Base-by-base conservation (phyloP, 495 filamentous ascomycete genomes). In the Apiosordaria backusii region DNA sequence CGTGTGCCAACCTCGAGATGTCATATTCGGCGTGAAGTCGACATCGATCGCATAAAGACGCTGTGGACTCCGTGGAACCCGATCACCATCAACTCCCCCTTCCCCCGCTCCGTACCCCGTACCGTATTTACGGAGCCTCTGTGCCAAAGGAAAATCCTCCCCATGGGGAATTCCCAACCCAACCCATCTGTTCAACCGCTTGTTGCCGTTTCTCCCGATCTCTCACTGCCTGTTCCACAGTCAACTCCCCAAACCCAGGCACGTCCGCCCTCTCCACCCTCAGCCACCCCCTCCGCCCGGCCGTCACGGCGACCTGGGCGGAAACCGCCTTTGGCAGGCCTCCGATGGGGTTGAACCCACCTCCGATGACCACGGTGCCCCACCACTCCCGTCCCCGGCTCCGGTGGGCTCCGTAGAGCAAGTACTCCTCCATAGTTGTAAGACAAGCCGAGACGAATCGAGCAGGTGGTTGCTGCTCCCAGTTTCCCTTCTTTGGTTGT, bases 241-340 rank as follows among this genome's bases (percentile, higher is more conserved):
- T 64, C 63, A 23, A 60, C 1, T 63, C 69, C 65, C 63, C 25
- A 18, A 75, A 70, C 3, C 22, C 18, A 60, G 50, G 58, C 2
- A 78, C 73, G 61, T 76, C 76, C 21, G 80, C 76, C 27, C 78
- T 67, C 9, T 84, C 79, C 50, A 85, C 78, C 22, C 76, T 72
- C 50, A 84, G 58, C 80, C 83, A 84, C 2, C 82, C 84, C 64
- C 74, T 83, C 79, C 79, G 81, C 0, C 76, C 80, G 3, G 74
- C 74, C 61, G 69, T 79, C 62, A 80, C 67, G 57, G 70, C 70
- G 2, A 68, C 67, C 23, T 70, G 68, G 29, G 76, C 74, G n/a
- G 68, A 67, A 21, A 35, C 24, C 4, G 27, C 58, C 26, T 60
- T 66, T 19, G 59, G 21, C 0, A 23, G 22, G 16, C 24, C 26